Evolutionary conservation across 2,329 filamentous ascomycete species (phyloP).

Genomic region (Bipolaris victoriae): DNA sequence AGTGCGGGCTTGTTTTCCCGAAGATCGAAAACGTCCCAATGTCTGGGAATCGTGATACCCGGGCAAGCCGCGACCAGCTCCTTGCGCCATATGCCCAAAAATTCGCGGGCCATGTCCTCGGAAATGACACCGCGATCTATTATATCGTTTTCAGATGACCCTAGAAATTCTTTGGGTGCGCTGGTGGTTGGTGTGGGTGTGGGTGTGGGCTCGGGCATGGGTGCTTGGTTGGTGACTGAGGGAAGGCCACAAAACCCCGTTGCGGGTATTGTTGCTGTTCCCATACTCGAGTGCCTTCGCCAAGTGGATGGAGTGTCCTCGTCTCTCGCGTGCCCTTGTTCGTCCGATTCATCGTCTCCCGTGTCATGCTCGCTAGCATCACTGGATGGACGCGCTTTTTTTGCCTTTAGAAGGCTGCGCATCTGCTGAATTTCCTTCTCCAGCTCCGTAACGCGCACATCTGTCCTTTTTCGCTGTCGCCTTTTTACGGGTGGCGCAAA

Average conservation of each 20-base stretch:
- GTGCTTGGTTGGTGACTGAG: slow-evolving; percentile 8
- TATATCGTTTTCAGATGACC: slow-evolving; percentile 39
- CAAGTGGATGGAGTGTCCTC: slow-evolving; percentile 23
- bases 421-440: slow-evolving; percentile 47
- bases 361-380: slow-evolving; percentile 39
- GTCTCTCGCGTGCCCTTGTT: slow-evolving; percentile 21
- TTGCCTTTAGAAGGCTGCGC: slow-evolving; percentile 39
- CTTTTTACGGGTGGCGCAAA: slow-evolving; percentile 47
- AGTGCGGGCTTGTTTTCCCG: slow-evolving; percentile 41
- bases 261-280: slow-evolving; percentile 14
- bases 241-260: slow-evolving; percentile 16
- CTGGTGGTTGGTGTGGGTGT: slow-evolving; percentile 1
- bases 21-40: slow-evolving; percentile 42
- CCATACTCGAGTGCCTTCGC: slow-evolving; percentile 19
- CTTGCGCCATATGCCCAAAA: slow-evolving; percentile 41
- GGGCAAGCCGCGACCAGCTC: slow-evolving; percentile 40
- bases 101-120: slow-evolving; percentile 35
- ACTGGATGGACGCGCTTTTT: slow-evolving; percentile 29
- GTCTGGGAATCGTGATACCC: slow-evolving; percentile 36
- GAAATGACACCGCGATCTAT: slow-evolving; percentile 44
- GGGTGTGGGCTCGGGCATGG: slow-evolving; percentile 3
- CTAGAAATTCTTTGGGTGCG: slow-evolving; percentile 30
- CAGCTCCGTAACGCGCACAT: slow-evolving; percentile 46
- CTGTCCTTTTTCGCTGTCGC: slow-evolving; percentile 45
- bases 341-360: slow-evolving; percentile 35